Evolutionary conservation across 2,329 filamentous ascomycete genomes (phyloP).

Genomic region (Aspergillus sergii): DNA sequence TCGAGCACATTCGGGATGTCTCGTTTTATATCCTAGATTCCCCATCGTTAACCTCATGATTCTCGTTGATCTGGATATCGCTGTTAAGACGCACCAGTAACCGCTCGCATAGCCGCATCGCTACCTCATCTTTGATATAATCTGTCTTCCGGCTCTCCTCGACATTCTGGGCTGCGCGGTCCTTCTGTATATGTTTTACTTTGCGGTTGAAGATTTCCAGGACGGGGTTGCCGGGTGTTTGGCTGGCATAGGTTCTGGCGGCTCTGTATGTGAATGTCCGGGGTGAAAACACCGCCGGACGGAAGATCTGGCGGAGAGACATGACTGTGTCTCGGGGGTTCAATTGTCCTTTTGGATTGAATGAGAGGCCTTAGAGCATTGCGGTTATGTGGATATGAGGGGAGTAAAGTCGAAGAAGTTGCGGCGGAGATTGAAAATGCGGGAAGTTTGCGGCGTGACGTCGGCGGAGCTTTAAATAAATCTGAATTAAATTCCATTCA

Average conservation of each 20-base stretch:
- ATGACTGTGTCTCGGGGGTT: conserved; percentile 15
- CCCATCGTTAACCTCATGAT: not conserved
- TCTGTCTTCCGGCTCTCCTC: conserved; percentile 78
- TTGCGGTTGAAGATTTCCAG: conserved; percentile 90
- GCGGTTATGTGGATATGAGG: not conserved
- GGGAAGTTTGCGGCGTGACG: conserved; percentile 11
- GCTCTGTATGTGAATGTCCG: conserved; percentile 16
- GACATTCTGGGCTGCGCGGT: conserved; percentile 73
- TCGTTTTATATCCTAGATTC: conserved; percentile 80
- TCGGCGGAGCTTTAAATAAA: not conserved
- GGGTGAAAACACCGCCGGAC: conserved; percentile 19
- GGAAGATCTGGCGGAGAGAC: conserved; percentile 26
- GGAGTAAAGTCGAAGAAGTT: not conserved
- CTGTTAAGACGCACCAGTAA: conserved; percentile 63
- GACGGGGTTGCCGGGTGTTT: conserved; percentile 73
- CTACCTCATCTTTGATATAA: conserved; percentile 92
- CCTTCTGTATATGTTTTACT: conserved; percentile 88
- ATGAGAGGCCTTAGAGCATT: not conserved
- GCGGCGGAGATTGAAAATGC: conserved; percentile 1
- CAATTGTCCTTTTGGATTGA: not conserved
- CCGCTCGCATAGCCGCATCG: conserved; percentile 78
- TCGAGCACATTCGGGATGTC: conserved; percentile 83
- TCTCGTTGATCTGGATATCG: not conserved
- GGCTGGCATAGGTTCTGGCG: conserved; percentile 69
- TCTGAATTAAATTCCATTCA: not conserved